Evolutionary conservation across 176 grass and related monocot genomes (phyloP), one percentile per base, ranked within the genome.

Genomic region (Rhynchospora tenuis): DNA sequence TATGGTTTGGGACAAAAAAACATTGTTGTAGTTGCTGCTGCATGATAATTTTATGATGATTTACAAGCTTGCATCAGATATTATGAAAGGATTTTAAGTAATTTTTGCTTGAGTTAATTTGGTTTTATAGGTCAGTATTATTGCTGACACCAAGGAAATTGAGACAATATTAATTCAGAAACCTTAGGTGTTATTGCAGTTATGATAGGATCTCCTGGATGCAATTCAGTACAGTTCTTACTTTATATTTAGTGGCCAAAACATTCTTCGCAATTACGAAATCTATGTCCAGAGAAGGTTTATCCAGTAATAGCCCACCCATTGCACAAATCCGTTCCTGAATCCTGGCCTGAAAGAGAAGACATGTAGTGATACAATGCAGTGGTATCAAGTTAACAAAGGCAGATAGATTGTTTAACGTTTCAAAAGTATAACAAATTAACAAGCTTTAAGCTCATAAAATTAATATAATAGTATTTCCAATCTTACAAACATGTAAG

Each of bases 251-350:
- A 77, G 84, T 28, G 79, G 84, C 89, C 73, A 87, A 84, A 76
- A 98, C 95, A 90, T 95, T 90, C 70, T 98, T 98, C 51, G 86
- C 90, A 80, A 98, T 87, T 73, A 94, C 90, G 83, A 98, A 98
- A 86, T 94, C 88, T 51, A 89, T 84, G 88, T 98, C 95, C 68
- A 64, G 78, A 72, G 89, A 88, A 50, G 66, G 56, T 88, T 89
- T 93, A 59, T 42, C 57, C 27, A 88, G 87, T 62, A 89, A 83
- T 85, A 87, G 42, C 15, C 95, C 95, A 69, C 95, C 95, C 92
- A 94, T 98, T 59, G 95, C 89, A 82, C 78, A 90, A 50, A 93
- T 89, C 72, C 90, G 74, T 47, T 94, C 84, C 76, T 93, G 89
- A 23, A 98, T 94, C 62, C 83, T 92, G 65, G 67, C 89, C 92